A percentile compares a stretch with the other conserved stretches of the same genome.
Conservation (phyloP, 225 moss, liverwort and hornwort species). For the Sphagnum contortum region DNA sequence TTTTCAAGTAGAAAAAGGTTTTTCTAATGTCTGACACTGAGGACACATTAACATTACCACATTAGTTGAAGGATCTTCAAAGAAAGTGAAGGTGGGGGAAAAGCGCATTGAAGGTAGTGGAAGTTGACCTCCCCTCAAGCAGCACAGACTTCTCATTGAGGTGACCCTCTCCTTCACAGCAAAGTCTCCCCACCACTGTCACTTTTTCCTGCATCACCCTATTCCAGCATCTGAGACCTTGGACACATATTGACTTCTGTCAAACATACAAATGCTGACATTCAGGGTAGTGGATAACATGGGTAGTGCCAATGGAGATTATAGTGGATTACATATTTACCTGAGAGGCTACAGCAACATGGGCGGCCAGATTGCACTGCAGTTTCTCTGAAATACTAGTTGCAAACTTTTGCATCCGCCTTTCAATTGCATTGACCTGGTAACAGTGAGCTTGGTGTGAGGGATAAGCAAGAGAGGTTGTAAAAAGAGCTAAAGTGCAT, state of each 20-base stretch:
- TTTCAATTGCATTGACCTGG: constrained; percentile 54
- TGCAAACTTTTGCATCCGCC: constrained; percentile 57
- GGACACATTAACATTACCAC: too few relatives aligned
- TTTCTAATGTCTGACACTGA: too few relatives aligned
- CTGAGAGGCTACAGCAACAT: constrained; percentile 78
- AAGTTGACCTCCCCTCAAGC: constrained; percentile 65
- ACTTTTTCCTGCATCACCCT: constrained; percentile 51
- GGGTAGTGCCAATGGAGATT: too few relatives aligned
- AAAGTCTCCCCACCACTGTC: constrained; percentile 68
- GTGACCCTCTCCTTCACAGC: constrained; percentile 84
- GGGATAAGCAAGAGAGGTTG: not conserved
- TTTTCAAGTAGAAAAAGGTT: too few relatives aligned
- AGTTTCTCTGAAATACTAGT: constrained; percentile 38
- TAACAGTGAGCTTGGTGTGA: not conserved
- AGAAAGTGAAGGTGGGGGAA: too few relatives aligned
- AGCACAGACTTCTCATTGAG: constrained; percentile 77
- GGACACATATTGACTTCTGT: not conserved
- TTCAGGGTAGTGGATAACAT: too few relatives aligned
- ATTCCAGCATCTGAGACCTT: not conserved
- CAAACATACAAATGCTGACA: too few relatives aligned
- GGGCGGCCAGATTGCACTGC: constrained; percentile 44
- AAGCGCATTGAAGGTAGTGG: too few relatives aligned
- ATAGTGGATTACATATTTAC: constrained; percentile 12
- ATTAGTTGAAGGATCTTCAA: too few relatives aligned
- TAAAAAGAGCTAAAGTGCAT: not conserved